phyloP scores from a whole-genome alignment of 192 early-diverging fungal genomes.

The Globomyces pollinis-pini region DNA sequence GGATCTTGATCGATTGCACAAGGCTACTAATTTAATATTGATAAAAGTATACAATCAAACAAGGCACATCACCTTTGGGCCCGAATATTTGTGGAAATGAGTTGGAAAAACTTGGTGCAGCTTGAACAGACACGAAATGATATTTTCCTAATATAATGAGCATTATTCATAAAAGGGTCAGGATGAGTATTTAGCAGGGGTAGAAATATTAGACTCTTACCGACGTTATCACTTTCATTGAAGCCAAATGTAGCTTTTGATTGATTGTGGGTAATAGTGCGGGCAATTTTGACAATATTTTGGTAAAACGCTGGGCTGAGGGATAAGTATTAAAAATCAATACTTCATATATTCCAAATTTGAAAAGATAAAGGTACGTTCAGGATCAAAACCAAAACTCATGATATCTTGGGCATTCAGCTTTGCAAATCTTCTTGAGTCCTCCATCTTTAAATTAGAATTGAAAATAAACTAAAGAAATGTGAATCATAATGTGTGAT shows the following conservation, averaged over 20 bases:
- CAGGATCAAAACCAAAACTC: constrained; percentile 86
- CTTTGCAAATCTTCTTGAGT: constrained; percentile 62
- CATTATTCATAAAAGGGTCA: too few species aligned
- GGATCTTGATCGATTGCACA: constrained; percentile 99
- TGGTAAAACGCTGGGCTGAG: constrained; percentile 83
- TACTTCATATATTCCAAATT: constrained; percentile 86
- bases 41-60: too few species aligned
- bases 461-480: constrained; percentile 98
- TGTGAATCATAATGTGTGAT: too few species aligned
- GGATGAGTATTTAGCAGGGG: too few species aligned
- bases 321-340: not conserved
- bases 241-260: constrained; percentile 92
- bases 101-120: constrained; percentile 91
- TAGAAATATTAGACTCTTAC: too few species aligned
- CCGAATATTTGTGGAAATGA: constrained; percentile 96
- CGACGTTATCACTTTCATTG: constrained; percentile 75
- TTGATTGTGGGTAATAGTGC: constrained; percentile 71
- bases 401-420: constrained; percentile 92
- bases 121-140: constrained; percentile 92
- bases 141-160: too few species aligned
- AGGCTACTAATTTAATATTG: too few species aligned
- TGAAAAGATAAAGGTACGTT: constrained; percentile 96
- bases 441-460: constrained; percentile 72
- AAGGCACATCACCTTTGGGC: constrained; percentile 76
- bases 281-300: constrained; percentile 84